These are phyloP conservation scores for Endoconidiophora laricicola DNA, from an alignment of 2,329 filamentous ascomycete species.

Conservation along the genomic window DNA sequence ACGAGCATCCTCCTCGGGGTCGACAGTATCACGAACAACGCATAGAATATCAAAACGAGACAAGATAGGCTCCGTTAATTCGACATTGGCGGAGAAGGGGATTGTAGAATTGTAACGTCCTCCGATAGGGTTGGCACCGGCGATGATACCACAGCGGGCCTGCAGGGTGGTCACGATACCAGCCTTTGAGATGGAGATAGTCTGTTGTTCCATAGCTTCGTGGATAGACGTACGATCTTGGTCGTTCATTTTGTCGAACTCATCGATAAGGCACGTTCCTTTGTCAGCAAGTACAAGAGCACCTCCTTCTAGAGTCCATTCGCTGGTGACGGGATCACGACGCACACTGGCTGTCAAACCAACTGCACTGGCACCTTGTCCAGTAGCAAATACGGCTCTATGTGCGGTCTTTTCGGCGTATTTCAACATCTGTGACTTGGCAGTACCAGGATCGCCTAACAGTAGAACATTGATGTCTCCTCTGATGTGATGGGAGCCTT, in stretches of 20 bases:
- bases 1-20: slow-evolving; percentile 80
- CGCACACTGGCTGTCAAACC: slow-evolving; percentile 95
- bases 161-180: slow-evolving; percentile 96
- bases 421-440: slow-evolving; percentile 94
- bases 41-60: slow-evolving; percentile 97
- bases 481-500: slow-evolving; percentile 76
- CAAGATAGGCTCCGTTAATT: slow-evolving; percentile 90
- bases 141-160: slow-evolving; percentile 88
- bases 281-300: slow-evolving; percentile 88
- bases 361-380: slow-evolving; percentile 90
- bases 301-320: slow-evolving; percentile 95
- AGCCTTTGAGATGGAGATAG: slow-evolving; percentile 96
- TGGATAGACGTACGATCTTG: slow-evolving; percentile 96
- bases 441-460: slow-evolving; percentile 90
- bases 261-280: slow-evolving; percentile 90
- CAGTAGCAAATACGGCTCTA: slow-evolving; percentile 90
- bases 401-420: slow-evolving; percentile 97
- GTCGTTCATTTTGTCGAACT: slow-evolving; percentile 99
- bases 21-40: slow-evolving; percentile 88
- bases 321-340: slow-evolving; percentile 82
- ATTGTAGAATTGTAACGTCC: slow-evolving; percentile 94
- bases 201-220: slow-evolving; percentile 99
- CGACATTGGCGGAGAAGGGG: slow-evolving; percentile 89
- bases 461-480: slow-evolving; percentile 97
- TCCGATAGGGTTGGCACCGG: slow-evolving; percentile 89